Base-by-base conservation (phyloP, 2,329 filamentous ascomycete species). In the Xylaria sp. region DNA sequence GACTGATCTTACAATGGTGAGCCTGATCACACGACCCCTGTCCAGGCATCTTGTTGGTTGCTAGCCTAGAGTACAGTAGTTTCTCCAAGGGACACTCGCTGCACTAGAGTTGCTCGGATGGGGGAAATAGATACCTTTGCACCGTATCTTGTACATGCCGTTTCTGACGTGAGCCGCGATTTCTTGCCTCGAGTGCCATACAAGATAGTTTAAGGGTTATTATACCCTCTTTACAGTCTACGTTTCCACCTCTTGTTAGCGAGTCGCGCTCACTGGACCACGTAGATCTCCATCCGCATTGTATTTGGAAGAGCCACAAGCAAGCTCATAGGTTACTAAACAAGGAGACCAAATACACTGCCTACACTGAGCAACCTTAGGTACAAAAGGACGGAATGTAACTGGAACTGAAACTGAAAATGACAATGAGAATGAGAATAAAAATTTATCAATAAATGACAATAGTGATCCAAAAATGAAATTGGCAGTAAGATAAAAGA, bases 161-260 rank as follows among this genome's bases (percentile, higher is more conserved):
- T 59, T 70, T 70, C 63, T 70, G 39, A 66, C 60, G 62, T 66
- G 62, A 68, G 68, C 66, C 50, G 67, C 41, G 37, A 20, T 56
- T 66, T 62, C 37, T 32, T 58, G 34, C 51, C 50, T 64, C 58
- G 44, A 51, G 58, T 63, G 65, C 58, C 55, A 57, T 39, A 32
- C 25, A 51, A 34, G 62, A 20, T 23, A 28, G 20, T 20, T 32
- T 15, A 57, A 20, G 37, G 50, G 46, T 59, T 28, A 52, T 50
- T 59, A 52, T 57, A 46, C 34, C 41, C 55, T 59, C 23, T 48
- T 63, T 41, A n/a, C 50, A 51, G 37, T 39, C 34, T 44, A 37
- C 48, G 54, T 48, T 65, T 63, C 44, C 25, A 56, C 41, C 61
- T 46, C 28, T 28, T 39, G 50, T 50, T 63, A 61, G 55, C 46